Evolutionary conservation across 2,329 filamentous ascomycete genomes (phyloP), one percentile per base, ranked within the genome.

Genomic region (Arthroderma sp.): DNA sequence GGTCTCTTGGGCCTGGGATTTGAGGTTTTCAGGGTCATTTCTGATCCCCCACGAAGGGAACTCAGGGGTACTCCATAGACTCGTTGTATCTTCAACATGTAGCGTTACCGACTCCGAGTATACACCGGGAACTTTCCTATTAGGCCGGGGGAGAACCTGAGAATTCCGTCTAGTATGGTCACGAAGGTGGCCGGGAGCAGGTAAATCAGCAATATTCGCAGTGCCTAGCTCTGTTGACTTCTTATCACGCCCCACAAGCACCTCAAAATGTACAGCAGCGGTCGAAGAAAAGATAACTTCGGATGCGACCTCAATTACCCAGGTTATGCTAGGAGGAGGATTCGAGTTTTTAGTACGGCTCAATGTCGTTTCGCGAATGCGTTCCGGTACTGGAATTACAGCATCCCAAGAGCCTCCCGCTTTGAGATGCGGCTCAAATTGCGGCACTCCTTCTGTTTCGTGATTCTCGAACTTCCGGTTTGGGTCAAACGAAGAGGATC

Each of bases 371-470:
- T 81, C 30, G n/a, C 46, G 46, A 11, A 49, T 31, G 50, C 81
- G 70, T 44, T 89, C 81, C 0, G 89, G 89, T 0, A 98, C 80
- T 4, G 78, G 72, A 51, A 98, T 74, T 57, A 80, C 78, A 47
- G 85, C 83, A 55, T 80, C 77, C 83, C 88, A 98, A 38, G 75
- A 79, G 5, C 86, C 88, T 29, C 88, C 91, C 6, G 91, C 88
- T 70, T 96, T 96, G 59, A 98, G 75, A 70, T 94, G 89, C 39
- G 91, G 89, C 65, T 98, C 91, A 57, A 91, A 98, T 55, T 94
- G 84, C 10, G 91, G 91, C 1, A 82, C 74, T 39, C 85, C 85
- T 66, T 87, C 80, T 43, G 72, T 71, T 43, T 79, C 75, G 1
- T 81, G 74, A 42, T 81, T 72, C 47, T 80, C 76, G 54, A 83